phyloP scores from a whole-genome alignment of 306 rosid species.

The Inga oerstediana region DNA sequence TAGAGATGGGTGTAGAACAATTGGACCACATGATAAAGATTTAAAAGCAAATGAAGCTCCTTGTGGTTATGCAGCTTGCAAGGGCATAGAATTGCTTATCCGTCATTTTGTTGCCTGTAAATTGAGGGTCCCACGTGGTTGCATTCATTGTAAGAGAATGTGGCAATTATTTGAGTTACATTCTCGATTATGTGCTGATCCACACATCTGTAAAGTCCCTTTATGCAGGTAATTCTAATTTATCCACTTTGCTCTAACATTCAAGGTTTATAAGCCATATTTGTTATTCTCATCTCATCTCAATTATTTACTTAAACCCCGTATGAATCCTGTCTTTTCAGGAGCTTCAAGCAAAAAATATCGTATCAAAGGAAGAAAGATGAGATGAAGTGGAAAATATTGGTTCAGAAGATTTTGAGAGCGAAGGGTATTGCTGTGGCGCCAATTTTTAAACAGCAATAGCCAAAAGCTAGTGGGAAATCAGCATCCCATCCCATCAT shows the following conservation, averaged over 20 bases:
- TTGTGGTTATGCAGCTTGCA: slow-evolving; percentile 71
- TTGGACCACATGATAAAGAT: slow-evolving; percentile 82
- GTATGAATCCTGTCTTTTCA: slow-evolving; percentile 45
- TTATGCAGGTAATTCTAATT: slow-evolving; percentile 65
- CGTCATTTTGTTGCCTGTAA: slow-evolving; percentile 92
- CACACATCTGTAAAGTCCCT: slow-evolving; percentile 68
- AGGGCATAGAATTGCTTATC: slow-evolving; percentile 78
- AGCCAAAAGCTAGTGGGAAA: background rate
- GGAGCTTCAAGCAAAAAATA: slow-evolving; percentile 68
- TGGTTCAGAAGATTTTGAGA: slow-evolving; percentile 69
- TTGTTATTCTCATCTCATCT: background rate
- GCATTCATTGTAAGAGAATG: slow-evolving; percentile 86
- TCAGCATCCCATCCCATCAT: slow-evolving; percentile 5
- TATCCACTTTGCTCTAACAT: background rate
- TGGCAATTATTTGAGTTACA: slow-evolving; percentile 90
- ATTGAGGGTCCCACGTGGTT: slow-evolving; percentile 80
- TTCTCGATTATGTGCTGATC: slow-evolving; percentile 72
- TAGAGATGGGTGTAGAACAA: slow-evolving; percentile 84
- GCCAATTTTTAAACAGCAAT: slow-evolving; percentile 46
- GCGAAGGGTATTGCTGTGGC: slow-evolving; percentile 59
- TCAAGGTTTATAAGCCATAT: background rate
- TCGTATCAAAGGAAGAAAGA: slow-evolving; percentile 76
- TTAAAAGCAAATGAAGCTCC: slow-evolving; percentile 63
- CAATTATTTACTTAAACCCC: background rate
- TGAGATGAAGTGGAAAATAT: slow-evolving; percentile 71